These are phyloP conservation scores for Cutaneotrichosporon sp. DNA, from an alignment of 1,284 basidiomycete species.

Conservation along the genomic window DNA sequence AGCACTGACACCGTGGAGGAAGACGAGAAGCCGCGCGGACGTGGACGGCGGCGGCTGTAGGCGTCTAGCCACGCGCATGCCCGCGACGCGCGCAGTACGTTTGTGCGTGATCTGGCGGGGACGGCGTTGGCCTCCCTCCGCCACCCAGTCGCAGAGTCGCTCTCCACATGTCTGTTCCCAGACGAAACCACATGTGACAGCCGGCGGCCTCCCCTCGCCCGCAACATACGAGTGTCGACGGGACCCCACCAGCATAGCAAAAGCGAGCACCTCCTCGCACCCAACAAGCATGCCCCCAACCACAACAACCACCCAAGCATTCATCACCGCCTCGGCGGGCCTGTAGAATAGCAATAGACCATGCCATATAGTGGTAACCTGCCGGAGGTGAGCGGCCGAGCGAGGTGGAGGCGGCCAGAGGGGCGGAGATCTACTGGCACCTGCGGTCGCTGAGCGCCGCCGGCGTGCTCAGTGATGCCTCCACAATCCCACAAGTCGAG, in stretches of 20 bases:
- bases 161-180: too few relatives aligned
- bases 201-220: neutral
- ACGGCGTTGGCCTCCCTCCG: neutral
- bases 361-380: neutral
- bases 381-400: neutral
- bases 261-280: neutral
- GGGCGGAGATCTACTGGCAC: too few relatives aligned
- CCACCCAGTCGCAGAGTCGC: neutral
- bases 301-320: neutral
- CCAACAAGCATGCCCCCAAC: neutral
- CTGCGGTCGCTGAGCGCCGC: too few relatives aligned
- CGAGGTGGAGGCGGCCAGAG: neutral
- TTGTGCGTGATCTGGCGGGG: neutral
- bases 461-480: too few relatives aligned
- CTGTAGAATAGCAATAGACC: conserved; percentile 7
- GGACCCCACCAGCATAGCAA: neutral
- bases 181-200: neutral
- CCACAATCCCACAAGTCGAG: too few relatives aligned
- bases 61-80: too few relatives aligned
- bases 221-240: neutral
- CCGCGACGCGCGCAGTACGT: neutral
- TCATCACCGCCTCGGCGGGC: neutral
- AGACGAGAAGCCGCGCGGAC: neutral
- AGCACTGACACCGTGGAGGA: neutral
- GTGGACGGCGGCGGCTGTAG: neutral